Base-by-base conservation (phyloP, 2,329 filamentous ascomycete genomes). In the Penicillium sp. region DNA sequence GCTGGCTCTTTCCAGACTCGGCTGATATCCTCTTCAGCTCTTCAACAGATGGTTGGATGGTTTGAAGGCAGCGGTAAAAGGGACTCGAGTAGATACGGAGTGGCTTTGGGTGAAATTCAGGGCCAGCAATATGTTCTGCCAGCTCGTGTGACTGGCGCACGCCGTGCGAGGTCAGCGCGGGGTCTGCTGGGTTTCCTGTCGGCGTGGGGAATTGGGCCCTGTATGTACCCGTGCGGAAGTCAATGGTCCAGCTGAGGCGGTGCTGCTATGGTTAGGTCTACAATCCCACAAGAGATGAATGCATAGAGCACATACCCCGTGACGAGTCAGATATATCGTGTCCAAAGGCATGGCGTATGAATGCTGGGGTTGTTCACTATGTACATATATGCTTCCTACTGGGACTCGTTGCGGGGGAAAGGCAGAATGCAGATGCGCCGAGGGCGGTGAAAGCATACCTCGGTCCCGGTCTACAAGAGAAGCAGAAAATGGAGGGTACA, bases 51-150 rank as follows among this genome's bases (percentile, higher is more conserved):
- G 91, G 91, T 46, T 82, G 79, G 50, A 96, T 84, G 2, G 91
- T 96, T 75, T 96, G 89, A 40, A 96, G 77, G 69, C 91, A 96
- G 60, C 91, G 85, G 72, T 94, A 96, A 75, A 91, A 96, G 0
- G 90, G 89, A 57, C 87, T 91, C 32, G 85, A 89, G 77, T 96
- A 97, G 62, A 97, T 8, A 73, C 77, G 58, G 73, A 72, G 76
- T 18, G 74, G 74, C 52, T 74, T 75, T 0, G 74, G 72, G n/a
- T 68, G 55, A 46, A 76, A 68, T 3, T 61, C 56, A 1, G 66
- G 60, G 29, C 61, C 63, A 15, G 62, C 53, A 4, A 77, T 50
- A 46, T 77, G 68, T 7, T 59, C 65, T 3, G 81, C 91, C 45
- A 97, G 82, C 74, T 97, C 86, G 57, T 84, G 80, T 23, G 91